These are phyloP conservation scores for Cercospora sp. DNA, from an alignment of 2,329 filamentous ascomycete species.

Conservation along the genomic window DNA sequence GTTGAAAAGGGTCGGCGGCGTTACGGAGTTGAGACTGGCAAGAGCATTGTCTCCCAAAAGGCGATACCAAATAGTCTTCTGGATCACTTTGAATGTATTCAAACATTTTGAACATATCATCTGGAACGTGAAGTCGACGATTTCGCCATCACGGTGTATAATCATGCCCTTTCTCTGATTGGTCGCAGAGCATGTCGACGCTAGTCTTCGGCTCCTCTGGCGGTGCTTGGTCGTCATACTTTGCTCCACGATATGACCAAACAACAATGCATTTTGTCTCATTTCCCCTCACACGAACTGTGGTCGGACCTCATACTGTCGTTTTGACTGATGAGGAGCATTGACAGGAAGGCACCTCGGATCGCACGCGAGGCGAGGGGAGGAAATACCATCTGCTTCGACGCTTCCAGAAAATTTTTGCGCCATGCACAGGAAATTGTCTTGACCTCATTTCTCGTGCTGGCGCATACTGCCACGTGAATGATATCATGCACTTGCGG, in stretches of 20 bases:
- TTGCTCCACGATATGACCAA: neutral
- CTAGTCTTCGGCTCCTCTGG: neutral
- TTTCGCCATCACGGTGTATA: neutral
- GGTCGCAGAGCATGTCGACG: neutral
- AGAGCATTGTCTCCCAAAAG: neutral
- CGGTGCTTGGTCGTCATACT: neutral
- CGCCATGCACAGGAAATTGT: neutral
- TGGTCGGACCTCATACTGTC: neutral
- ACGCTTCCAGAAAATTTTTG: neutral
- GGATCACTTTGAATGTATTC: neutral
- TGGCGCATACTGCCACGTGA: neutral
- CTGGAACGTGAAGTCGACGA: neutral
- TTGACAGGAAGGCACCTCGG: neutral
- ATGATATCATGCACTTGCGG: neutral
- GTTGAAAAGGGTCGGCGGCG: neutral
- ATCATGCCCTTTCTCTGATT: neutral
- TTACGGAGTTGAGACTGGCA: neutral
- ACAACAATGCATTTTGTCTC: neutral
- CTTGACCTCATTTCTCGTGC: neutral
- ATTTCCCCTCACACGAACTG: neutral
- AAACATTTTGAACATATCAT: neutral
- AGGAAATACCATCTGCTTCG: neutral
- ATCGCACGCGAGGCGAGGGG: neutral
- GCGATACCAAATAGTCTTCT: neutral
- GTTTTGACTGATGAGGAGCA: neutral